Evolutionary conservation across 2,329 filamentous ascomycete species (phyloP).

Genomic region (Ilyonectria destructans): DNA sequence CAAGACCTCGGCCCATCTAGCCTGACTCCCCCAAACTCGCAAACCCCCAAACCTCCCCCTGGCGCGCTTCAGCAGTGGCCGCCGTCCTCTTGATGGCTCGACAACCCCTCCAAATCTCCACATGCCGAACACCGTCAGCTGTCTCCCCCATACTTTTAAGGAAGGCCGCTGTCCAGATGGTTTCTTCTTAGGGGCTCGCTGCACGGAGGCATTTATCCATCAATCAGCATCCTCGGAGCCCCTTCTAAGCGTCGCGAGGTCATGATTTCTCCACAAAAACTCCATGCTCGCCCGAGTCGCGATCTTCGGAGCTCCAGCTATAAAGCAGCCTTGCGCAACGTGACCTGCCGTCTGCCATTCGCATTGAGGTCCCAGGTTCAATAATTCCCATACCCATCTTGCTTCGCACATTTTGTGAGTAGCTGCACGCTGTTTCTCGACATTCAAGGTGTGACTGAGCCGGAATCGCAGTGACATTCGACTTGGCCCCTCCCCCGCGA

Average conservation of each 20-base stretch:
- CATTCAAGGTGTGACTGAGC: not conserved
- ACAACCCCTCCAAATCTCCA: constrained; percentile 5
- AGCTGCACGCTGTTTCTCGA: not conserved
- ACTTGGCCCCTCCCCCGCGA: constrained; percentile 43
- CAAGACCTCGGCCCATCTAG: constrained; percentile 4
- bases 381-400: not conserved
- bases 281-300: constrained; percentile 22
- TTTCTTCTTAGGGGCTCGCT: constrained; percentile 29
- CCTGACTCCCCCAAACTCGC: constrained; percentile 18
- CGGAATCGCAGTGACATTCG: constrained; percentile 3
- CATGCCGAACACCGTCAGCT: not conserved
- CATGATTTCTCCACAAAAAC: constrained; percentile 43
- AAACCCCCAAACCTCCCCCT: constrained; percentile 27
- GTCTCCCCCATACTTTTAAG: constrained; percentile 29
- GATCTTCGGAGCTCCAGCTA: constrained; percentile 34
- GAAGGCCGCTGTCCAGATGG: not conserved
- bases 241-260: constrained; percentile 33
- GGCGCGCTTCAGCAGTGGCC: not conserved
- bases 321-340: constrained; percentile 40
- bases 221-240: constrained; percentile 38
- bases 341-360: not conserved
- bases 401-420: not conserved
- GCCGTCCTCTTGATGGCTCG: constrained; percentile 4
- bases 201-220: constrained; percentile 42
- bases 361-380: not conserved